Evolutionary conservation across 306 rosid genomes (phyloP), one percentile per base, ranked within the genome.

Genomic region (Citrullus mucosospermus): DNA sequence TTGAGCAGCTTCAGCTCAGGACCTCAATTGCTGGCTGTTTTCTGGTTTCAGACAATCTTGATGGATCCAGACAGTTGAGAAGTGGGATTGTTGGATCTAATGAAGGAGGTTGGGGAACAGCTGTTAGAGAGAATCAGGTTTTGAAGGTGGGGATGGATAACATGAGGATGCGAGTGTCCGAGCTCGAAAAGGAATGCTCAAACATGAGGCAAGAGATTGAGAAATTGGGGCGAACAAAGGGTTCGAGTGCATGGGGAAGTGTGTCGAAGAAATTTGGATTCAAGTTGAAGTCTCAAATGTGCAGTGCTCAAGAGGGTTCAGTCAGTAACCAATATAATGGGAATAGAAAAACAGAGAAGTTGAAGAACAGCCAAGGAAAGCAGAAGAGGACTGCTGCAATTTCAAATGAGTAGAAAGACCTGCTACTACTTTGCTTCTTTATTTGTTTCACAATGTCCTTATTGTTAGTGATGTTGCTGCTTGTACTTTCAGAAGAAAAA

Each of bases 1-100:
- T 95, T 4, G 99, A 95, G 92, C 99, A 95, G 89, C 99, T 95
- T 80, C 99, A 95, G 90, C 99, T 95, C 2, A 84, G 99, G 77
- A 88, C 96, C 3, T 95, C 99, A 39, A 95, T 95, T 5, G 99
- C 99, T 0, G 97, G 97, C 54, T 95, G 99, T 85, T 91, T 95
- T 82, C 84, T 95, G 80, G 92, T 89, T 76, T 95, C 99, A 0
- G 99, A 95, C 74, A 92, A 95, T 78, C 97, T 95, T 1, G 97
- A 91, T 3, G 96, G 91, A 46, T 94, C 98, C 13, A 88, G 98
- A 81, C 96, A 88, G 78, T 79, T 94, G 67, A 89, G 96, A 88
- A 94, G 96, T 8, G 98, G 96, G 65, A 58, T 90, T 44, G 86
- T 87, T 0, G 91, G 91, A 53, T 87, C 96, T 0, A 88, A 80